These are phyloP conservation scores for Raddia guianensis DNA, from an alignment of 176 grass and related monocot genomes.

Conservation along the genomic window DNA sequence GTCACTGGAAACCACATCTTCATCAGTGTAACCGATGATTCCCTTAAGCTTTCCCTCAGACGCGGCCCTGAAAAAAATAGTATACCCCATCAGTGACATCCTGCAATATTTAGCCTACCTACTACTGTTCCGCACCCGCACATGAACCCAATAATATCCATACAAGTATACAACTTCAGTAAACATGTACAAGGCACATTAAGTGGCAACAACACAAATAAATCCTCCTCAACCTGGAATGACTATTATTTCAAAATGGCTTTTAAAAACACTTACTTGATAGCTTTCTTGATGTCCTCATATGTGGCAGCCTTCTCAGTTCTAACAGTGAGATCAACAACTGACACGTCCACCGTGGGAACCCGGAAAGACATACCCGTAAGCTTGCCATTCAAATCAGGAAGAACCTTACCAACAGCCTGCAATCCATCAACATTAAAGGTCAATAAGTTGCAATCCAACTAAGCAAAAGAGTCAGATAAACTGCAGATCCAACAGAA, in stretches of 20 bases:
- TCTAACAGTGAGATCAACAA: constrained; percentile 82
- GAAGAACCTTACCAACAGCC: constrained; percentile 86
- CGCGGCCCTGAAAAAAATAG: constrained; percentile 53
- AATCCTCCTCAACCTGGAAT: not conserved
- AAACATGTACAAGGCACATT: not conserved
- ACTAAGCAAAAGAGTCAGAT: not conserved
- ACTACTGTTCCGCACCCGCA: not conserved
- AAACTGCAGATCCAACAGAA: not conserved
- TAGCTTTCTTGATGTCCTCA: constrained; percentile 62
- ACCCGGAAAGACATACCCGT: constrained; percentile 81
- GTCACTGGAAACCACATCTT: constrained; percentile 81
- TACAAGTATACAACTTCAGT: not conserved
- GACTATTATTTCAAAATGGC: not conserved
- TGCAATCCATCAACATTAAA: constrained; percentile 5
- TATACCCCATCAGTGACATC: not conserved
- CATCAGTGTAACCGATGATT: constrained; percentile 79
- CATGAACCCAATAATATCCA: not conserved
- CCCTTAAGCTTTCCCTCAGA: constrained; percentile 84
- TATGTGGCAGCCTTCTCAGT: constrained; percentile 59
- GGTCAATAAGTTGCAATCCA: not conserved
- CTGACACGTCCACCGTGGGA: constrained; percentile 73
- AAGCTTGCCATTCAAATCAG: constrained; percentile 72
- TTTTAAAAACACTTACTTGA: constrained; percentile 51
- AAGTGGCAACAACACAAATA: not conserved
- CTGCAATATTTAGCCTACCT: not conserved